phyloP scores from a whole-genome alignment of 2,329 filamentous ascomycete species.

The Talaromyces funiculosus region DNA sequence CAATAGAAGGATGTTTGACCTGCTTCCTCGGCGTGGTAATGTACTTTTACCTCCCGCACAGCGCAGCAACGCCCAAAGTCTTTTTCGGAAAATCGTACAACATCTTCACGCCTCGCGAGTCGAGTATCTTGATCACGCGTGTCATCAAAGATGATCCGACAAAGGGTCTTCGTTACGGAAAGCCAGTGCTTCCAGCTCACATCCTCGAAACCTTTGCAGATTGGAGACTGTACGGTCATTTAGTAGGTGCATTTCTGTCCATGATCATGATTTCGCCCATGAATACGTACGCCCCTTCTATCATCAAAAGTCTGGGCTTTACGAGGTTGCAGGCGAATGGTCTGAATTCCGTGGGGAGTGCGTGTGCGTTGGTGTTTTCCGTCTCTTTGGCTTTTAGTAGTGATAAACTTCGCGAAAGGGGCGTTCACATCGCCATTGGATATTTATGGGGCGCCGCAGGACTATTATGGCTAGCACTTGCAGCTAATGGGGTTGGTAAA shows the following conservation, averaged over 20 bases:
- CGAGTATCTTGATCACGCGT: slow-evolving; percentile 14
- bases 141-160: slow-evolving; percentile 9
- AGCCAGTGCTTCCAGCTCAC: neutral
- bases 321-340: slow-evolving; percentile 43
- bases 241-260: slow-evolving; percentile 11
- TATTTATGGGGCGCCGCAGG: slow-evolving; percentile 20
- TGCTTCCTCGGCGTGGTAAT: slow-evolving; percentile 10
- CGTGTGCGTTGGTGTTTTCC: slow-evolving; percentile 15
- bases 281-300: slow-evolving; percentile 48
- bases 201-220: slow-evolving; percentile 10
- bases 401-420: slow-evolving; percentile 17
- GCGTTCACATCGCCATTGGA: slow-evolving; percentile 19
- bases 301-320: slow-evolving; percentile 49
- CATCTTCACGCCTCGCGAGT: slow-evolving; percentile 17
- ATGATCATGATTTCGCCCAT: slow-evolving; percentile 15
- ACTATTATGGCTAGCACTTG: slow-evolving; percentile 20
- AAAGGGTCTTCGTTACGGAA: slow-evolving; percentile 6
- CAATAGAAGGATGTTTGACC: slow-evolving; percentile 8
- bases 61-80: slow-evolving; percentile 19
- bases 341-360: slow-evolving; percentile 45
- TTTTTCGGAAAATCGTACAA: slow-evolving; percentile 14
- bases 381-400: slow-evolving; percentile 18
- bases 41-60: slow-evolving; percentile 22
- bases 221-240: slow-evolving; percentile 13
- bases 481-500: slow-evolving; percentile 18